These are phyloP conservation scores for Neurospora tetraspora DNA, from an alignment of 495 filamentous ascomycete genomes.

Conservation along the genomic window DNA sequence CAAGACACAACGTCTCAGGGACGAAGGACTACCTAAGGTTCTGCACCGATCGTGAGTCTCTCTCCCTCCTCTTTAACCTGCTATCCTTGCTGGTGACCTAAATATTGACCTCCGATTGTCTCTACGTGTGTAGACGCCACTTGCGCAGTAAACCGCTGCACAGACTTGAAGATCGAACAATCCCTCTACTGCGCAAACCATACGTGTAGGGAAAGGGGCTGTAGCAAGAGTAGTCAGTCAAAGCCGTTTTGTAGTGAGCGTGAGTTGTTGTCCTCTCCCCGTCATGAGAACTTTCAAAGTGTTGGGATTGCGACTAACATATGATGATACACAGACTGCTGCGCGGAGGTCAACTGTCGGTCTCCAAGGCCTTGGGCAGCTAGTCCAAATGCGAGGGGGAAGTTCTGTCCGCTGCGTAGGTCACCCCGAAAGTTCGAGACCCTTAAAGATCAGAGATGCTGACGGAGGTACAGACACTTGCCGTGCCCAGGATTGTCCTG, in stretches of 20 bases:
- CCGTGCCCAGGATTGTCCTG: constrained; percentile 8
- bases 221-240: constrained; percentile 8
- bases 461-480: constrained; percentile 12
- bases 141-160: constrained; percentile 15
- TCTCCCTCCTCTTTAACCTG: no score
- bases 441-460: background rate
- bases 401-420: constrained; percentile 16
- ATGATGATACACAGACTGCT: constrained; percentile 1
- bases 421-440: background rate
- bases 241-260: constrained; percentile 19
- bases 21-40: constrained; percentile 16
- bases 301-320: background rate
- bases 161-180: constrained; percentile 4
- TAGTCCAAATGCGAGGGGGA: background rate
- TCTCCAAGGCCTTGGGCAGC: constrained; percentile 1
- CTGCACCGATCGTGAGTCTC: constrained; percentile 19
- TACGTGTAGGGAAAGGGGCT: constrained; percentile 20
- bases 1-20: constrained; percentile 4
- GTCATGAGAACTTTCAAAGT: background rate
- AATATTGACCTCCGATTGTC: no score
- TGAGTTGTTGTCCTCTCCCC: constrained; percentile 10
- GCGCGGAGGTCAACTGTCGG: constrained; percentile 4
- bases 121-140: background rate
- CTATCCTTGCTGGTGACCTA: no score
- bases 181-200: constrained; percentile 18